These are phyloP conservation scores for Colletotrichum truncatum DNA, from an alignment of 2,329 filamentous ascomycete genomes.

Conservation along the genomic window DNA sequence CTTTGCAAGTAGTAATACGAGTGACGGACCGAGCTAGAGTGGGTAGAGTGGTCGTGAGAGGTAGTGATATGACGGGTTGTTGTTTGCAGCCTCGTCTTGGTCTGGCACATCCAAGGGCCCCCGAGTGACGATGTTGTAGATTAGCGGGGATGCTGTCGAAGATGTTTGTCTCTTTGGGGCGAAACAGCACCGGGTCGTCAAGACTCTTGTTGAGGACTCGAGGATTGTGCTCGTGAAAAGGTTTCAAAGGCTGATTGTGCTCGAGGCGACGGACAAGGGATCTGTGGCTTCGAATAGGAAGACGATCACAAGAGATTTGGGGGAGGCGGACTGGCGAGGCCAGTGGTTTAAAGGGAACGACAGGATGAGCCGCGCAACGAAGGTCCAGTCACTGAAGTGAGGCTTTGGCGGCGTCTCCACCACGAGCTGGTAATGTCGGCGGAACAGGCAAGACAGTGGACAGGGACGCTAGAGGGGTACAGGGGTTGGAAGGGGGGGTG, in stretches of 20 bases:
- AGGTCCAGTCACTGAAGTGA: constrained; percentile 33
- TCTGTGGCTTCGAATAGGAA: constrained; percentile 30
- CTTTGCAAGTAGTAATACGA: background rate
- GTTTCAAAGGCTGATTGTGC: constrained; percentile 12
- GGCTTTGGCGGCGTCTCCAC: constrained; percentile 33
- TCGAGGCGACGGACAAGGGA: constrained; percentile 24
- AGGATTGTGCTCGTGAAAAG: constrained; percentile 10
- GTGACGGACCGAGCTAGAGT: constrained; percentile 7
- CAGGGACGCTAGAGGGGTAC: constrained; percentile 27
- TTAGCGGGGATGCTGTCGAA: constrained; percentile 8
- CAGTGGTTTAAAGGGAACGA: constrained; percentile 31
- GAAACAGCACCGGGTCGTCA: constrained; percentile 10
- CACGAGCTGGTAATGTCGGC: constrained; percentile 32
- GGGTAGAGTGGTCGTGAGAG: background rate
- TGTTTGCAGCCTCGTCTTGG: constrained; percentile 28
- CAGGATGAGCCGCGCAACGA: constrained; percentile 30
- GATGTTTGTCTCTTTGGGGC: constrained; percentile 1
- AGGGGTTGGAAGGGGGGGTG: constrained; percentile 15
- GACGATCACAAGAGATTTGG: constrained; percentile 9
- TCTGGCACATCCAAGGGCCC: constrained; percentile 17
- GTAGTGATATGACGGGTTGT: constrained; percentile 3
- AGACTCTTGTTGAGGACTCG: constrained; percentile 10
- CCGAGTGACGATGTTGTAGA: constrained; percentile 13
- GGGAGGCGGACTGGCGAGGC: constrained; percentile 24
- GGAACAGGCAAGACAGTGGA: constrained; percentile 27